Evolutionary conservation across 768 basidiomycete genomes (phyloP).

Genomic region (Auriscalpium microsporum): DNA sequence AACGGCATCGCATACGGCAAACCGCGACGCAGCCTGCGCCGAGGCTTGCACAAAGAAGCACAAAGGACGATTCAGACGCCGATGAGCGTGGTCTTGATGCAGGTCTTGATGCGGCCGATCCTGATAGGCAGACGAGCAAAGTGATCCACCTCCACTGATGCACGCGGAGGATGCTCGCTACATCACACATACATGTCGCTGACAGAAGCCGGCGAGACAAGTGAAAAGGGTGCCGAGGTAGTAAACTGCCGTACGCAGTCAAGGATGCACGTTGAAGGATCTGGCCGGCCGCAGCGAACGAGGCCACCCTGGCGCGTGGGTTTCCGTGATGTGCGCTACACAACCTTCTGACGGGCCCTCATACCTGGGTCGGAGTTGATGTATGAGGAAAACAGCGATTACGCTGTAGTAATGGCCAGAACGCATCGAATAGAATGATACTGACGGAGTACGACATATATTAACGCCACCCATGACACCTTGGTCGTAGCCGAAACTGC

Average conservation of each 20-base stretch:
- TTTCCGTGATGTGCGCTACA: conserved; percentile 33
- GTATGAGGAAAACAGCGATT: neutral
- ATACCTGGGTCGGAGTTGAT: conserved; percentile 17
- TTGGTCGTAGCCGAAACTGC: conserved; percentile 40
- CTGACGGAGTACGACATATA: conserved; percentile 34
- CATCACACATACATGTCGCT: conserved; percentile 18
- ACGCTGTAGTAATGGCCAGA: neutral
- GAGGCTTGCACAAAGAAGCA: conserved; percentile 32
- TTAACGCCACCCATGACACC: conserved; percentile 44
- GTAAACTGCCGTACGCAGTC: conserved; percentile 23
- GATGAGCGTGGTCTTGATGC: conserved; percentile 32
- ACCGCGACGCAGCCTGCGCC: conserved; percentile 35
- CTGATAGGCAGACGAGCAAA: conserved; percentile 8
- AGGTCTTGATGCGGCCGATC: conserved; percentile 21
- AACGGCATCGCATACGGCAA: conserved; percentile 5
- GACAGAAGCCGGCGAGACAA: no score
- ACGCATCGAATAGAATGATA: conserved; percentile 30
- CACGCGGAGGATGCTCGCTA: conserved; percentile 34
- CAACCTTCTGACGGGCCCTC: conserved; percentile 33
- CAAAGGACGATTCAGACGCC: conserved; percentile 34
- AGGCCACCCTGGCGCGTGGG: neutral
- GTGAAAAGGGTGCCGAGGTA: conserved; percentile 36
- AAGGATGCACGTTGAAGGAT: neutral
- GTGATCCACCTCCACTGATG: no score
- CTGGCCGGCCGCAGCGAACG: neutral